Base-by-base conservation (phyloP, 495 filamentous ascomycete species). In the Penicillium bialowiezense region DNA sequence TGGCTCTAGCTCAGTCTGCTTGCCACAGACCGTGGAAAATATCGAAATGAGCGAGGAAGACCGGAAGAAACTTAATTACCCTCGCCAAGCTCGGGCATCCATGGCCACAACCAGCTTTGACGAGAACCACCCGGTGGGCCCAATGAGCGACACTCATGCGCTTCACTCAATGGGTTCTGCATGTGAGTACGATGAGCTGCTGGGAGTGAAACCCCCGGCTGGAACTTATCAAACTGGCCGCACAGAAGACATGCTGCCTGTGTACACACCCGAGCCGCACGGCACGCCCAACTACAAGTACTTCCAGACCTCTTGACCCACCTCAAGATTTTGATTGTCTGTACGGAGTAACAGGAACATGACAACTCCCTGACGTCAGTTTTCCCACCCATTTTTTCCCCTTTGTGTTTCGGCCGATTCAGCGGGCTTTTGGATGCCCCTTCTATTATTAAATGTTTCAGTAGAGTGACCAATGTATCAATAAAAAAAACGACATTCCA, bases 21-120 rank as follows among this genome's bases (percentile, higher is more conserved):
- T 88, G 57, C 90, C 91, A 2, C 77, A 81, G 17, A 80, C 85
- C 31, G 87, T 96, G 7, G 92, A 96, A 52, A 90, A 81, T 61
- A 79, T 47, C 9, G 10, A 95, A 54, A 87, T 93, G 82, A 85
- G 81, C 32, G 86, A 87, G 18, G 86, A 91, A 65, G 87, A 91
- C 55, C 73, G 80, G 23, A 76, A 74, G 50, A 91, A 88, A 59
- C 84, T 88, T 46, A 74, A 80, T 48, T 74, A 86, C 59, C 85
- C 85, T 7, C 84, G 84, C 59, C 78, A 86, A 29, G 79, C 69
- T 50, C 83, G 82, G 54, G 48, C 41, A 43, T 52, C 60, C 19
- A 41, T 26, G 9, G 44, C 50, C 29, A 46, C 48, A 14, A 23
- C 39, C 18, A 55, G 36, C 8, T 41, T 39, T 2, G 52, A 41